phyloP scores from a whole-genome alignment of 345 rosid species.

The Melastoma malabathricum region DNA sequence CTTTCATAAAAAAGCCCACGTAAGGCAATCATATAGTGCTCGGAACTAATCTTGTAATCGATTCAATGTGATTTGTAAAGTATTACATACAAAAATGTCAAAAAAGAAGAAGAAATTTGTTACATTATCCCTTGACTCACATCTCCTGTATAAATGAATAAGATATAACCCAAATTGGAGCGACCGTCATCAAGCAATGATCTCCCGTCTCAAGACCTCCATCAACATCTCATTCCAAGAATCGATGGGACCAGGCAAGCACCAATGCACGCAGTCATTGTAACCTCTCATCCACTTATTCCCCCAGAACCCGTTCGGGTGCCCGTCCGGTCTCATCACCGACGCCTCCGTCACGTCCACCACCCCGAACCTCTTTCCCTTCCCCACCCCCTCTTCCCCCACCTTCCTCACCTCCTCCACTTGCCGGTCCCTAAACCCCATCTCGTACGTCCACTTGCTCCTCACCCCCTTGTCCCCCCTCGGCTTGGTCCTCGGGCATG shows the following conservation, averaged over 20 bases:
- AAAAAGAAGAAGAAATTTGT: too few relatives aligned
- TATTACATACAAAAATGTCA: too few relatives aligned
- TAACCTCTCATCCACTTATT: conserved; percentile 74
- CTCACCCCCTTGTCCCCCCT: conserved; percentile 10
- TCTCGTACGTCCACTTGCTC: conserved; percentile 15
- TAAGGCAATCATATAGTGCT: too few relatives aligned
- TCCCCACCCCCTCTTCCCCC: conserved; percentile 7
- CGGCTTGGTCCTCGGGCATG: conserved; percentile 50
- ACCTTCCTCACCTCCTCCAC: conserved; percentile 31
- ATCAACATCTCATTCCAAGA: conserved; percentile 63
- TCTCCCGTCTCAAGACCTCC: conserved; percentile 23
- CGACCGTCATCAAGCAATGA: conserved; percentile 7
- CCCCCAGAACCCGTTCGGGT: conserved; percentile 57
- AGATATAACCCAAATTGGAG: background rate
- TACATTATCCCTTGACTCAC: too few relatives aligned
- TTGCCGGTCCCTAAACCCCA: conserved; percentile 41
- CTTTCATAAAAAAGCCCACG: too few relatives aligned
- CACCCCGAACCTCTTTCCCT: conserved; percentile 27
- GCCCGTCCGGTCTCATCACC: conserved; percentile 81
- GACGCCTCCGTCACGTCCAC: conserved; percentile 57
- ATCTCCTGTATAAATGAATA: background rate
- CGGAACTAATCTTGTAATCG: too few relatives aligned
- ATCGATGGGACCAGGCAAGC: conserved; percentile 81
- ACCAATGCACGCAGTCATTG: conserved; percentile 82
- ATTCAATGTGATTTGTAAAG: too few relatives aligned